These are phyloP conservation scores for Colletotrichum magnum DNA, from an alignment of 2,329 filamentous ascomycete genomes.

Conservation along the genomic window DNA sequence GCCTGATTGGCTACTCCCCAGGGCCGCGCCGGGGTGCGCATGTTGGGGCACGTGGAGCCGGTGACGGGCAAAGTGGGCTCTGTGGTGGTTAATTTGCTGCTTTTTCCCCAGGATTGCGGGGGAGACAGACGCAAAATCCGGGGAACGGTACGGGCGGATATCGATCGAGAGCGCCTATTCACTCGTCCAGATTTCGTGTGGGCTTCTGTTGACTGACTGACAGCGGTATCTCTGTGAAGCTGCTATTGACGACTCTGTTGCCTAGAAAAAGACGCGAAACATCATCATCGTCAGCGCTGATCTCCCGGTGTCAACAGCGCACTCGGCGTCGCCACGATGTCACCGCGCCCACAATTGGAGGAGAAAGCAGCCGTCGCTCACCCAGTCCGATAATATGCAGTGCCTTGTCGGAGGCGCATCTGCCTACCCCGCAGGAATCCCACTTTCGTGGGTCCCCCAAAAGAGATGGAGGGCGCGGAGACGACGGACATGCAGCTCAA, in stretches of 20 bases:
- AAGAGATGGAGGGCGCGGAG: slow-evolving; percentile 11
- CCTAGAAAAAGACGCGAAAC: not conserved
- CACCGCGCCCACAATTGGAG: slow-evolving; percentile 36
- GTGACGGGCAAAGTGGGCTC: slow-evolving; percentile 11
- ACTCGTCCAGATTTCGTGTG: not conserved
- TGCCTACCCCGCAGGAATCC: slow-evolving; percentile 31
- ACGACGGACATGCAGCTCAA: slow-evolving; percentile 21
- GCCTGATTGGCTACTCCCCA: slow-evolving; percentile 20
- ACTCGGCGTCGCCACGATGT: slow-evolving; percentile 25
- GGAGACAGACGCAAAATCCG: slow-evolving; percentile 24
- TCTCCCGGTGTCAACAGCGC: slow-evolving; percentile 21
- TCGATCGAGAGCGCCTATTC: not conserved
- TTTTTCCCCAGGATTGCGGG: slow-evolving; percentile 36
- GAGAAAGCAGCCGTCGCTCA: slow-evolving; percentile 25
- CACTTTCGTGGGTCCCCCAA: slow-evolving; percentile 9
- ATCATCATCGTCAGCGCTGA: not conserved
- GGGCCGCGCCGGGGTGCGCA: slow-evolving; percentile 3
- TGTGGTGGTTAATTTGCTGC: not conserved
- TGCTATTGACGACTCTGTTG: not conserved
- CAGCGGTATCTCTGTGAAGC: not conserved
- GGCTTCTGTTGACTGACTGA: not conserved
- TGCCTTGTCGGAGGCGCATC: slow-evolving; percentile 9
- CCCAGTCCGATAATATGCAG: not conserved
- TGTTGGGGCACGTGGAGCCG: slow-evolving; percentile 30
- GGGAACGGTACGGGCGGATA: slow-evolving; percentile 16